These are phyloP conservation scores for Sclerotinia borealis DNA, from an alignment of 2,329 filamentous ascomycete genomes.

Conservation along the genomic window DNA sequence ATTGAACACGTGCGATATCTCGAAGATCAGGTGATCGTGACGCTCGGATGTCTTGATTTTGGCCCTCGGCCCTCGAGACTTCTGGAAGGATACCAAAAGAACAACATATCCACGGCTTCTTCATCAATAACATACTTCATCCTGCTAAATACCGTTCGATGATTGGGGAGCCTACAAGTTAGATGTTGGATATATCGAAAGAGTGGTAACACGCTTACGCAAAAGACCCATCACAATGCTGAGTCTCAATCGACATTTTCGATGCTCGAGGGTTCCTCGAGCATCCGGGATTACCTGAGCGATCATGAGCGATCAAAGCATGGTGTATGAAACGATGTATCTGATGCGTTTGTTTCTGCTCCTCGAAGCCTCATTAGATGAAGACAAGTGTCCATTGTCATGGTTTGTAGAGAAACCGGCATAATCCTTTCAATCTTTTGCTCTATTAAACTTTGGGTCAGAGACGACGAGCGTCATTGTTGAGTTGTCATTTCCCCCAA, in stretches of 20 bases:
- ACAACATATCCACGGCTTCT: not conserved
- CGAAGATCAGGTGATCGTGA: not conserved
- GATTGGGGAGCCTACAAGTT: no score
- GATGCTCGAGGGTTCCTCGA: not conserved
- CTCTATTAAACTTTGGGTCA: not conserved
- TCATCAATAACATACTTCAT: not conserved
- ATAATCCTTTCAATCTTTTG: slow-evolving; percentile 1
- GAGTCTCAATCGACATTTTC: not conserved
- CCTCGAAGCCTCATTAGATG: not conserved
- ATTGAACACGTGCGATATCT: not conserved
- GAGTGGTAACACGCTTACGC: not conserved
- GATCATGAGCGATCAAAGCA: slow-evolving; percentile 6
- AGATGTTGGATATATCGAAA: not conserved
- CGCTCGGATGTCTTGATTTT: not conserved
- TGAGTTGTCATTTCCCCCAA: not conserved
- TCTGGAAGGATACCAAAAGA: not conserved
- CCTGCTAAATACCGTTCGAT: not conserved
- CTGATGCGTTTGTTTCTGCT: not conserved
- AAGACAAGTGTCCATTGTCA: not conserved
- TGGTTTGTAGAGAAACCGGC: slow-evolving; percentile 4
- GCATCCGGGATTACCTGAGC: not conserved
- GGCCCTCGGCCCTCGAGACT: not conserved
- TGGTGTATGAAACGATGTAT: not conserved
- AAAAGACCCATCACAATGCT: not conserved
- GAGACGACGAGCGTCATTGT: not conserved